Evolutionary conservation across 164 flowering plant species (phyloP).

Genomic region (Stephania japonica): DNA sequence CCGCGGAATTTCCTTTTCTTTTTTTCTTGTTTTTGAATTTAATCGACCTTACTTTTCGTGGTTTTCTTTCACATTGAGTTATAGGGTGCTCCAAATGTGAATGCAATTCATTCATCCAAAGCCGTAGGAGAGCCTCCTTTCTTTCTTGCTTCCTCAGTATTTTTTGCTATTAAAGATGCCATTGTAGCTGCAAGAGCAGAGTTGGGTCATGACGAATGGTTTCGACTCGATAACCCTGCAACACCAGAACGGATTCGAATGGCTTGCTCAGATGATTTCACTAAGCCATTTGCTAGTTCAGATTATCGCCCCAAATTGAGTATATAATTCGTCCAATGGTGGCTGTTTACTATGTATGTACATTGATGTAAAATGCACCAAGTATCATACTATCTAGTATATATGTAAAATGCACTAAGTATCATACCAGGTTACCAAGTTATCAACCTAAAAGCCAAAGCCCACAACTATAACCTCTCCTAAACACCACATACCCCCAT

Average conservation of each 20-base stretch:
- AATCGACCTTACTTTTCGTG: neutral
- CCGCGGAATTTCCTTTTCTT: neutral
- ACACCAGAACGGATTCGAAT: constrained; percentile 94
- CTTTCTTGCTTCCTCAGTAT: constrained; percentile 82
- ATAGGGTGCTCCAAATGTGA: constrained; percentile 74
- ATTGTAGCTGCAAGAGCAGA: constrained; percentile 81
- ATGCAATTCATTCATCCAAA: constrained; percentile 92
- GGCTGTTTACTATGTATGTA: no score
- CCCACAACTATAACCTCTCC: no score
- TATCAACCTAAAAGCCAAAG: no score
- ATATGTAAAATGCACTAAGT: no score
- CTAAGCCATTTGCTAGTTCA: constrained; percentile 35
- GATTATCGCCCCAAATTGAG: constrained; percentile 77
- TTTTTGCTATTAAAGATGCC: constrained; percentile 95
- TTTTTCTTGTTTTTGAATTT: neutral
- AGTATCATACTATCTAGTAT: no score
- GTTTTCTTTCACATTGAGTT: neutral
- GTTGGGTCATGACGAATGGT: constrained; percentile 62
- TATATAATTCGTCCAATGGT: constrained; percentile 27
- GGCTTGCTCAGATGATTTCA: constrained; percentile 86
- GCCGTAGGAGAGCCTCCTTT: constrained; percentile 99
- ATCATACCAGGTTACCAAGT: no score
- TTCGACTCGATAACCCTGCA: constrained; percentile 91
- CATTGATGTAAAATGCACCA: no score
- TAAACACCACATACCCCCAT: no score